Base-by-base conservation (phyloP, 352 stramenopile species). In the Globisporangium cederbergense region DNA sequence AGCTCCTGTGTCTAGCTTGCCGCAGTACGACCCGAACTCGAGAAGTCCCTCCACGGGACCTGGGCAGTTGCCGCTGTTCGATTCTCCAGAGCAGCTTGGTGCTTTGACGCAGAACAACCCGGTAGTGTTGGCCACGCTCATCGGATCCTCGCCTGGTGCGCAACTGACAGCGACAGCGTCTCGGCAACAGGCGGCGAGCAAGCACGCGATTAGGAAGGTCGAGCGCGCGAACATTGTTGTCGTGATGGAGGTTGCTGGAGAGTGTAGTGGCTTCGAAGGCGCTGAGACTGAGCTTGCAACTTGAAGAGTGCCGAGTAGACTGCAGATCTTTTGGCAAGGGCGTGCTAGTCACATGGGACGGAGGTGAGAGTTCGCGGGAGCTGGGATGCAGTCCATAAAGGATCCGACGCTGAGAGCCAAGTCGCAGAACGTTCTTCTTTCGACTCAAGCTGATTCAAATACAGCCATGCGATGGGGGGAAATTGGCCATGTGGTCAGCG, bases 21-120 rank as follows among this genome's bases (percentile, higher is more conserved):
- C 60, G 18, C 60, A 66, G 28, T 60, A 56, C 51, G 60, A 38
- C 3, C 60, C 60, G 14, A 61, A 60, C 7, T 36, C 25, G 50
- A 57, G 50, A 8, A 28, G 4, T 4, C 25, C 28, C 22, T 66
- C 8, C 14, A 20, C 36, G 9, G 60, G 60, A 14, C 32, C 60
- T n/a, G 60, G 51, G 30, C 60, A 66, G 18, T 43, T 52, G 11
- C 60, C 60, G 14, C 32, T 32, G 53, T 32, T 56, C 38, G 60
- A 56, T 7, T 28, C 16, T 6, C 58, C 58, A 28, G 28, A 28
- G n/a, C 58, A 64, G 32, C 55, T 55, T 18, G 58, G 46, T 22
- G 14, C n/a, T 11, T 49, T 22, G 18, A 36, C 58, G 11, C 58
- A 64, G 22, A 64, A 58, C 2, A 25, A 1, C 32, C 22, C 22